Evolutionary conservation across 768 basidiomycete genomes (phyloP).

Genomic region (Artomyces pyxidatus): DNA sequence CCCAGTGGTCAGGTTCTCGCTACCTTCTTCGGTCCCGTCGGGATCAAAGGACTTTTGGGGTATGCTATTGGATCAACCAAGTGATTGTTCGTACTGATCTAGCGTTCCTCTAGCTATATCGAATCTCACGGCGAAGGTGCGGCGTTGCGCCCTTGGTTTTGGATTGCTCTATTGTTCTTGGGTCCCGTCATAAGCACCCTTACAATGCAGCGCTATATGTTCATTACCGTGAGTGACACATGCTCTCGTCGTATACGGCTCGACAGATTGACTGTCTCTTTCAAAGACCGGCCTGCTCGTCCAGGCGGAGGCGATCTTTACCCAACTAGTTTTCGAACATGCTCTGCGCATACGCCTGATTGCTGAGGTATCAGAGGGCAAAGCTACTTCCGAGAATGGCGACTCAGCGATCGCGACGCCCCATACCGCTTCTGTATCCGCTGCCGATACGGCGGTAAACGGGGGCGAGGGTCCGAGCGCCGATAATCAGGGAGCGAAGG

Average conservation of each 20-base stretch:
- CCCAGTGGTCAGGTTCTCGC: too few relatives aligned
- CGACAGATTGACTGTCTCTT: neutral
- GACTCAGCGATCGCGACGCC: neutral
- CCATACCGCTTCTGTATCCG: neutral
- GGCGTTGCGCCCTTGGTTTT: conserved; percentile 56
- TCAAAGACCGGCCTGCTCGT: conserved; percentile 32
- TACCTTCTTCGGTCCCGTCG: too few relatives aligned
- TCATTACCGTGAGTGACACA: conserved; percentile 20
- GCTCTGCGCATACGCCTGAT: conserved; percentile 45
- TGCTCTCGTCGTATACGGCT: neutral
- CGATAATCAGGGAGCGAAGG: neutral
- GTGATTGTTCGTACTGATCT: neutral
- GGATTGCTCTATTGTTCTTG: conserved; percentile 46
- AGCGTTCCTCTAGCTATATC: conserved; percentile 35
- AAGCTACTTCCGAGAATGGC: conserved; percentile 5
- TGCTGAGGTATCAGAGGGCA: conserved; percentile 25
- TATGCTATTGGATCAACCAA: conserved; percentile 7
- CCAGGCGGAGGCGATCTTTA: conserved; percentile 38
- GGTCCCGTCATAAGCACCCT: conserved; percentile 38
- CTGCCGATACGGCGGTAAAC: neutral
- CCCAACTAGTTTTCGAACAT: conserved; percentile 49
- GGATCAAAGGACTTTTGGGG: conserved; percentile 26
- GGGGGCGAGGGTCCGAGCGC: neutral
- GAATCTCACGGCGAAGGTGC: conserved; percentile 44
- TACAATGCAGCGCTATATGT: conserved; percentile 47